Base-by-base conservation (phyloP, 371 early-diverging fungal genomes). In the Zychaea mexicana region DNA sequence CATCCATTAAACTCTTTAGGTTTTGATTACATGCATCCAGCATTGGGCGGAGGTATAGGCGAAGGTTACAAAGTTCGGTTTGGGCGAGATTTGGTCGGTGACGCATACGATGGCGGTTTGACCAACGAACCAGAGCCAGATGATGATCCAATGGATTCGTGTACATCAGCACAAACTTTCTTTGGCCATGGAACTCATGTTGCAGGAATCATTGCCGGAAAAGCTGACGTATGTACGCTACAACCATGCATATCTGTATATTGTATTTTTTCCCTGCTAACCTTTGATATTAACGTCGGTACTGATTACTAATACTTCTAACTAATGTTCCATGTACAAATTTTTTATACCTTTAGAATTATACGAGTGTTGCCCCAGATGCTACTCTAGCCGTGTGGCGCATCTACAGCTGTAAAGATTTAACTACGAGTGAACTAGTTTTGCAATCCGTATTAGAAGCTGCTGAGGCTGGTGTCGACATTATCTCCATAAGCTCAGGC, bases 401-500 rank as follows among this genome's bases (percentile, higher is more conserved):
- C 70, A 72, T 78, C 0, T 76, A 68, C 52, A 67, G 72, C 22
- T 76, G 79, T 26, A 57, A 71, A 24, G 61, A 52, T 26, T 22
- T 79, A 57, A 73, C 90, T n/a, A 73, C 87, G 0, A 85, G 84
- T 33, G 94, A 92, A 61, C 74, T 90, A 6, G 80, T 94, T 9
- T 77, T 91, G 59, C 81, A 82, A 47, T 94, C 92, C 0, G 80
- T 94, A 78, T 88, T 88, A 52, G 64, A 27, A 6, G 94, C 95
- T 1, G 85, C 80, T 63, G 66, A 73, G 0, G 93, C 89, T 60
- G 79, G 84, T 6, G 83, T 88, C 79, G 65, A 72, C 32, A 69
- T 68, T 30, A 53, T 69, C 28, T 67, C 69, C 31, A 3, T 76
- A 9, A 62, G 67, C 31, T 38, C 70, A 52, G 77, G 78, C 59